phyloP scores from a whole-genome alignment of 2,329 filamentous ascomycete species.

The Paecilomyces formosus region DNA sequence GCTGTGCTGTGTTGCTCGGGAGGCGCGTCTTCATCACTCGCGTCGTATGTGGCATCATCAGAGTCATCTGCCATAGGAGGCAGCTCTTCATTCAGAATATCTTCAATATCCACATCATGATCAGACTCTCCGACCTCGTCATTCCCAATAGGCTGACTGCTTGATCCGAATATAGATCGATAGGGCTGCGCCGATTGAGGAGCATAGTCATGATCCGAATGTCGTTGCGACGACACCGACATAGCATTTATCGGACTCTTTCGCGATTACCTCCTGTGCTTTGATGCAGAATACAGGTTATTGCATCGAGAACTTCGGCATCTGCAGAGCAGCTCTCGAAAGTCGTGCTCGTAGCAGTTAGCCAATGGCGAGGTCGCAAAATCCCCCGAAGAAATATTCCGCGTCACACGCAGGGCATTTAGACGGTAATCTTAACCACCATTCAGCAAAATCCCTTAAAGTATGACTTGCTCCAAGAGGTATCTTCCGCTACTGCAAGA shows the following conservation, averaged over 20 bases:
- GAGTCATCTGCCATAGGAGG: conserved; percentile 10
- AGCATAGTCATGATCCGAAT: conserved; percentile 1
- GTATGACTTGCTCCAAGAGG: background rate
- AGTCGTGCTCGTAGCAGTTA: too few relatives aligned
- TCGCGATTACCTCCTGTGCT: background rate
- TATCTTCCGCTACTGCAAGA: background rate
- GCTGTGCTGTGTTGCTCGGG: background rate
- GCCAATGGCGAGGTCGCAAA: too few relatives aligned
- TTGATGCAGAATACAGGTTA: background rate
- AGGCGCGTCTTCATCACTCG: conserved; percentile 9
- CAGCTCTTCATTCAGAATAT: conserved; percentile 13
- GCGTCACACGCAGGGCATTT: background rate
- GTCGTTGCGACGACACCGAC: background rate
- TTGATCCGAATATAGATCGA: conserved; percentile 21
- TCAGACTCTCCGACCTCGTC: conserved; percentile 9
- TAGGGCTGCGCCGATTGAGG: conserved; percentile 23
- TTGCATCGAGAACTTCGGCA: background rate
- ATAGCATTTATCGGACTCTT: background rate
- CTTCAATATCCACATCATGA: conserved; percentile 6
- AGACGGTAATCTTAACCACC: background rate
- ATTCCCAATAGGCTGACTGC: conserved; percentile 12
- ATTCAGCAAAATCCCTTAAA: background rate
- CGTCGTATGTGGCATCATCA: conserved; percentile 18
- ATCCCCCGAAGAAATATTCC: background rate
- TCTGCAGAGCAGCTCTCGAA: background rate